Evolutionary conservation across 345 rosid species (phyloP).

Genomic region (Heritiera fomes): DNA sequence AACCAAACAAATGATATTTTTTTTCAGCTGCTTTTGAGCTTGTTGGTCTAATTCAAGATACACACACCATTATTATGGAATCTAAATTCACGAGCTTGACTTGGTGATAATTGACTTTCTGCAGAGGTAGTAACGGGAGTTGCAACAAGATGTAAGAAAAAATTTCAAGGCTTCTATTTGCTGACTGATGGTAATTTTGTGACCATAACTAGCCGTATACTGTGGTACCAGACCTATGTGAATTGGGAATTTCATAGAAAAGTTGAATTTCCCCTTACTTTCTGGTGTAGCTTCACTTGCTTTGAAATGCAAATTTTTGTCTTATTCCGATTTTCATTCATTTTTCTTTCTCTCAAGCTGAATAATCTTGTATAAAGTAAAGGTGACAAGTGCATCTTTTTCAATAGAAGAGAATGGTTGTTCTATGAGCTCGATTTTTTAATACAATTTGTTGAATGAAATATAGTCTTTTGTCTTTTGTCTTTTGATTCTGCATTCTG

Average conservation of each 20-base stretch:
- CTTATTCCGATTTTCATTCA: constrained; percentile 27
- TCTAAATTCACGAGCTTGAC: constrained; percentile 1
- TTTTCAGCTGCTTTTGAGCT: background rate
- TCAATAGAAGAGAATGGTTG: constrained; percentile 30
- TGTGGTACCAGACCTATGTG: background rate
- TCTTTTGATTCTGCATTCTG: background rate
- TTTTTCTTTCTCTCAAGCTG: constrained; percentile 25
- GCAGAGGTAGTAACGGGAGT: constrained; percentile 41
- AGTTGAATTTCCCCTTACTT: constrained; percentile 30
- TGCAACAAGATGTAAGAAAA: background rate
- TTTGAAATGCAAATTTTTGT: constrained; percentile 37
- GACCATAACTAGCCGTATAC: constrained; percentile 26
- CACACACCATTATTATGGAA: background rate
- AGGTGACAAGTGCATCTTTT: constrained; percentile 15
- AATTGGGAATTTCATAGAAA: background rate
- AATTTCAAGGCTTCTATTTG: constrained; percentile 27
- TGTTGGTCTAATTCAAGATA: background rate
- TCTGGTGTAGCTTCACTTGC: constrained; percentile 31
- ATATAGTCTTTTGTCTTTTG: background rate
- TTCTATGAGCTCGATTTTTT: constrained; percentile 25
- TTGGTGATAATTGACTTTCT: background rate
- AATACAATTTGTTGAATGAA: constrained; percentile 9
- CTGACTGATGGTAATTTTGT: constrained; percentile 29
- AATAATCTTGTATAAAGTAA: constrained; percentile 43
- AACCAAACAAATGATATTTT: background rate